Base-by-base conservation (phyloP, 805 yeast species). In the Lipomyces kockii region DNA sequence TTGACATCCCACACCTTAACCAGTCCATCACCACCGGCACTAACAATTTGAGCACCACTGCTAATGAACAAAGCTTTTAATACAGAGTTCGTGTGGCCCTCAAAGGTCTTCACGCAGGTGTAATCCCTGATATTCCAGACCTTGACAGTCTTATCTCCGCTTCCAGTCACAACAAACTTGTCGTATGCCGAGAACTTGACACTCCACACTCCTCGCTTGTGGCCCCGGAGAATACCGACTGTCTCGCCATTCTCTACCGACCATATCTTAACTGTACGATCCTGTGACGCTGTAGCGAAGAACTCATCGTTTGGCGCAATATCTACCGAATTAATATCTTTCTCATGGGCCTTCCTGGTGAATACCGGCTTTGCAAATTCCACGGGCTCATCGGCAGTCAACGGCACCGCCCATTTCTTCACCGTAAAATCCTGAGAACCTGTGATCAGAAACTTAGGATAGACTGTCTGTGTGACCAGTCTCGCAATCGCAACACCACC, bases 291-390 rank as follows among this genome's bases (percentile, higher is more conserved):
- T 0, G 98, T 89, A 0, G 97, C 98, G 75, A 95, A 88, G 61
- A 84, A 82, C 71, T 88, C 89, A 78, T 94, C 96, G 75, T 92
- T 91, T 20, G 97, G 97, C n/a, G 98, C 84, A 3, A 95, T 82
- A 71, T 92, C 97, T 62, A 95, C 80, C 1, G 94, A 85, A 75
- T 95, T 96, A 68, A 95, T 95, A 78, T 95, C 97, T 77, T 94
- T 95, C 64, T 95, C 98, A 77, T 95, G 99, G 1, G 98, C 98
- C 75, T 93, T 87, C 82, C 97, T 87, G 0, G 99, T 95, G 78
- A 89, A 95, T 63, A 88, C 92, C 1, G 97, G 90, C 1, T 83
- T 80, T 7, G 65, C 55, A 1, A 66, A 62, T 20, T 73, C 83
- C 2, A 68, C 71, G 1, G 65, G 64, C 2, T 60, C 64, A 35